Evolutionary conservation across 306 rosid species (phyloP), one percentile per base, ranked within the genome.

Genomic region (Ochetophila trinervis): DNA sequence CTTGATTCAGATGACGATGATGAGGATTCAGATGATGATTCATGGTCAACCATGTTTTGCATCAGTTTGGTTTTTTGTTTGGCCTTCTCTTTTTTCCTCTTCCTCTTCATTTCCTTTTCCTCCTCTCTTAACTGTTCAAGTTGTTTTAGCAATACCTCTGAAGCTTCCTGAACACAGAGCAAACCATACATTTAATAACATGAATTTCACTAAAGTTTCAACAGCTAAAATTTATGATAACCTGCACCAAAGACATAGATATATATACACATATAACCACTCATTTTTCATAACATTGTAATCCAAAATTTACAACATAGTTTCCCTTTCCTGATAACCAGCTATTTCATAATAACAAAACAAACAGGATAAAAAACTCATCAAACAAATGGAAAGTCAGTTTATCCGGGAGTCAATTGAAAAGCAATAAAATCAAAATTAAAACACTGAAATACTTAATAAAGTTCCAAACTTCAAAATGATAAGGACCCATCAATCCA

Each of bases 1-100:
- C 96, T 87, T 10, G 95, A 89, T 73, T 84, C 94, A 1, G 94
- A 86, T 0, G 91, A 92, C 6, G 88, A 84, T 1, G 88, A 84
- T 0, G 95, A 84, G 14, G 45, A 40, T 40, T 27, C 32, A 0
- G 90, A 78, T 0, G 82, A 81, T 0, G 87, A 89, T 60, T 74
- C 76, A 77, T 65, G 44, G 61, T 78, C 72, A 53, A 53, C 32
- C 53, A 55, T 66, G 35, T 55, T 67, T 60, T 66, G 74, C 84
- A 63, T 74, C 68, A 65, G 77, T 6, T 79, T 52, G 17, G 83
- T 83, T 68, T 82, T 85, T 3, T 68, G 70, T 78, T 71, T 78
- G 23, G 89, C 83, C 54, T 74, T 83, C 78, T 82, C 90, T 65
- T 84, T 67, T 62, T 89, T 92, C 68, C 44, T 77, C 47, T 44